Evolutionary conservation across 2,329 filamentous ascomycete species (phyloP), one percentile per base, ranked within the genome.

Genomic region (Pestalotiopsis sp.): DNA sequence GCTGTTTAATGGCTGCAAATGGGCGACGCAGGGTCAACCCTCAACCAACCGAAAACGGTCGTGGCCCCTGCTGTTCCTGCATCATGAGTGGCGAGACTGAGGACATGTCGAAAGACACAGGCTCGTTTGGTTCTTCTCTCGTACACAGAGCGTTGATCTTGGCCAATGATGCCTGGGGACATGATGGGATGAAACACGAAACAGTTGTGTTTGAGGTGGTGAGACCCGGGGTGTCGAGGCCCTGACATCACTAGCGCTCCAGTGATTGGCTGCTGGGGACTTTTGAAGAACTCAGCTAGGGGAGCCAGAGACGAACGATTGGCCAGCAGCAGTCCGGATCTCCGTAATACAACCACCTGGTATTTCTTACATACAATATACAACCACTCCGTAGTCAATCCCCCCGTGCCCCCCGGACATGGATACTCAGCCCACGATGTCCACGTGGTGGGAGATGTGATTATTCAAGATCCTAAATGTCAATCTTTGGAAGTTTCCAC

Each of bases 121-220:
- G 20, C 38, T 23, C 39, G 14, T 23, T 17, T 20, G 63, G 2
- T 36, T 38, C 36, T 9, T 3, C 12, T 12, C 45, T 23, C 20
- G 41, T n/a, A 17, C 56, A 3, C 14, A 36, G 13, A n/a, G 59
- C 36, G 31, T 36, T 36, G 59, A 38, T 62, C 52, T 13, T 52
- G 45, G 38, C 64, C 64, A 66, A 66, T 66, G 41, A 36, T 60
- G 52, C 3, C n/a, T 5, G 11, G 23, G 27, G 13, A 31, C 39
- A 23, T 36, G 59, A 20, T 36, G 52, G 31, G 23, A 52, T 66
- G 64, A 66, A 66, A 66, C 64, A 59, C 64, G 64, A 66, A 66
- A 66, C 64, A 60, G 64, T 66, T 52, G 56, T 31, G 64, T 66
- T 66, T 66, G 64, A 66, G 36, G 56, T 66, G 52, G 59, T 36